Percentiles rank a stretch among this genome's conserved stretches.
These are phyloP conservation scores for Tuber umbilicatum DNA, from an alignment of 495 filamentous ascomycete species.

Conservation along the genomic window DNA sequence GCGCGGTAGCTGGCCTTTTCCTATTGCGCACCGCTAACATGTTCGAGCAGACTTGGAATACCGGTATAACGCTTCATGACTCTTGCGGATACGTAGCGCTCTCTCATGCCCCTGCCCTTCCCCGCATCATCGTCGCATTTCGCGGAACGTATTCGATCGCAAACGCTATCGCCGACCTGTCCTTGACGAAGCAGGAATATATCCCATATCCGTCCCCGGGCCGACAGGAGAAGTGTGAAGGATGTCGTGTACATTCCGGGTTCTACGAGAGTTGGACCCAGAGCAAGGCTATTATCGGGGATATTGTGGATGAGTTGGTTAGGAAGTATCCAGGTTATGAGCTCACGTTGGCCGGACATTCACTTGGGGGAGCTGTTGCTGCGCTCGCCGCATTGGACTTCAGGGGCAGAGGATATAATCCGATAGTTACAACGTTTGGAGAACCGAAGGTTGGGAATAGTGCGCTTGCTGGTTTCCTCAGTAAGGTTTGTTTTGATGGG, in stretches of 20 bases:
- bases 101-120: slow-evolving; percentile 56
- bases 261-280: slow-evolving; percentile 72
- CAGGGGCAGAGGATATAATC: slow-evolving; percentile 58
- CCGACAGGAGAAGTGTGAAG: slow-evolving; percentile 53
- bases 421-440: slow-evolving; percentile 81
- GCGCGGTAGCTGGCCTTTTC: background rate
- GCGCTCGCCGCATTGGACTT: slow-evolving; percentile 78
- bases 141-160: slow-evolving; percentile 88
- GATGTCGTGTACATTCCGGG: slow-evolving; percentile 88
- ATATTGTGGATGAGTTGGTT: slow-evolving; percentile 44
- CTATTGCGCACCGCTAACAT: background rate
- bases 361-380: slow-evolving; percentile 86
- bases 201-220: slow-evolving; percentile 66
- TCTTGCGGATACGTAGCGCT: slow-evolving; percentile 91
- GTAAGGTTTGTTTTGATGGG: slow-evolving; percentile 8
- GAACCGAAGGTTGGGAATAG: slow-evolving; percentile 80
- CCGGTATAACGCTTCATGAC: slow-evolving; percentile 76
- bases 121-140: slow-evolving; percentile 81
- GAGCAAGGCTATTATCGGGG: slow-evolving; percentile 27
- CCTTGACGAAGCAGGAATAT: slow-evolving; percentile 81
- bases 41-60: slow-evolving; percentile 68
- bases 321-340: slow-evolving; percentile 61
- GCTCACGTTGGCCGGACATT: slow-evolving; percentile 78
- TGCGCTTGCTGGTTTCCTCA: slow-evolving; percentile 53
- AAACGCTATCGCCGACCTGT: slow-evolving; percentile 83